Conservation (phyloP, 2,329 filamentous ascomycete species). For the Scedosporium boydii region DNA sequence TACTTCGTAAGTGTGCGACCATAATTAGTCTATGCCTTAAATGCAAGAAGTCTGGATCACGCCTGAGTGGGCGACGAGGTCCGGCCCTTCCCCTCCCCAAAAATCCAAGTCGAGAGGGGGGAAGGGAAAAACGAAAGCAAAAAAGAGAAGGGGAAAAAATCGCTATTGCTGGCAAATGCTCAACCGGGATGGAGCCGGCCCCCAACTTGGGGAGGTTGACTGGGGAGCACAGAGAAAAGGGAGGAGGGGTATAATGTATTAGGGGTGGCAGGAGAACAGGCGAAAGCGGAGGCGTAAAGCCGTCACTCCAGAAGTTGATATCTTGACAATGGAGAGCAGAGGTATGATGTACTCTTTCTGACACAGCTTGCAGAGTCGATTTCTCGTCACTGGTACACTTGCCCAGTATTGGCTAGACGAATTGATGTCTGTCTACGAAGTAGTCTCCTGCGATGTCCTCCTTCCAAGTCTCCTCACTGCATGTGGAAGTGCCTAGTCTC, state of each 20-base stretch:
- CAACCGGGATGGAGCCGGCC: conserved; percentile 4
- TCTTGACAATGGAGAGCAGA: neutral
- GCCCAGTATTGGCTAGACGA: neutral
- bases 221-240: neutral
- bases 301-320: neutral
- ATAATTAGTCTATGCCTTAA: neutral
- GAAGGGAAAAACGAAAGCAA: no score
- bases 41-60: neutral
- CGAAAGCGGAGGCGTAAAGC: conserved; percentile 1
- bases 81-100: no score
- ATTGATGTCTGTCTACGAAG: neutral
- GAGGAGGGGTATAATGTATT: neutral
- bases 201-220: neutral
- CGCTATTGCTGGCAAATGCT: neutral
- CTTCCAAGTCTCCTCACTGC: no score
- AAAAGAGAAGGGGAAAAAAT: neutral
- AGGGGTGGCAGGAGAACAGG: conserved; percentile 4
- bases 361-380: neutral
- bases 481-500: no score
- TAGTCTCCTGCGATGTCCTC: neutral
- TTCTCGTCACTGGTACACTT: neutral
- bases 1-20: neutral
- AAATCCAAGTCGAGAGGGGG: no score
- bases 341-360: neutral
- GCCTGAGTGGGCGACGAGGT: neutral